Evolutionary conservation across 202 grass and related monocot species (phyloP).

Genomic region (Musa balbisiana): DNA sequence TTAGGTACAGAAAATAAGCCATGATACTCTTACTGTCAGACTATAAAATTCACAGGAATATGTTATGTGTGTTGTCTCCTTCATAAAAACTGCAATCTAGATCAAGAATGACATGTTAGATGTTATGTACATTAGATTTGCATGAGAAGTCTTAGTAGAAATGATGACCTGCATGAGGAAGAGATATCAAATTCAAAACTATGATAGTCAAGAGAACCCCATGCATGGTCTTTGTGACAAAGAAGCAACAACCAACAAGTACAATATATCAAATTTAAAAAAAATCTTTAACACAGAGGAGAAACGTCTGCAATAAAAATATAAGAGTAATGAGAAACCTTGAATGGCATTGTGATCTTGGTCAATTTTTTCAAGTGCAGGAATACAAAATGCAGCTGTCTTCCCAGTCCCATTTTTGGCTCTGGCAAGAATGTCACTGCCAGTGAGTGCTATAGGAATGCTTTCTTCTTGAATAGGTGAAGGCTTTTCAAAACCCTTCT

Average conservation of each 20-base stretch:
- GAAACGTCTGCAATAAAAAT: neutral
- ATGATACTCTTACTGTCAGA: neutral
- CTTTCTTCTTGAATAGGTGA: slow-evolving; percentile 97
- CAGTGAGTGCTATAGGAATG: slow-evolving; percentile 91
- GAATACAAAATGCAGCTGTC: slow-evolving; percentile 94
- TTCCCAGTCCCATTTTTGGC: slow-evolving; percentile 97
- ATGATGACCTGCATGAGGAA: neutral
- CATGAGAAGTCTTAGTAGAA: neutral
- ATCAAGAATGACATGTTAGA: neutral
- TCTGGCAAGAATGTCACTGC: slow-evolving; percentile 84
- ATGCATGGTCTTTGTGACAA: too few species aligned
- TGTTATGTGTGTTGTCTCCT: neutral
- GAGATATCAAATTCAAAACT: neutral
- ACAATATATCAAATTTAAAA: neutral
- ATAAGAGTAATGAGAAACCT: slow-evolving; percentile 36
- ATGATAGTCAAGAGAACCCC: neutral
- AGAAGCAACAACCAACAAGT: neutral
- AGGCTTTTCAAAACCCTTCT: slow-evolving; percentile 90
- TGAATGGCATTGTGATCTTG: slow-evolving; percentile 89
- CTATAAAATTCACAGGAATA: neutral
- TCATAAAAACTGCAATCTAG: neutral
- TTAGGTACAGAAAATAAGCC: neutral
- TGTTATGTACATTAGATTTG: neutral
- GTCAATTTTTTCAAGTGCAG: slow-evolving; percentile 93
- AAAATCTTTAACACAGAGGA: neutral